Conservation (phyloP, 2,329 filamentous ascomycete genomes). For the Chalaropsis thielavioides region DNA sequence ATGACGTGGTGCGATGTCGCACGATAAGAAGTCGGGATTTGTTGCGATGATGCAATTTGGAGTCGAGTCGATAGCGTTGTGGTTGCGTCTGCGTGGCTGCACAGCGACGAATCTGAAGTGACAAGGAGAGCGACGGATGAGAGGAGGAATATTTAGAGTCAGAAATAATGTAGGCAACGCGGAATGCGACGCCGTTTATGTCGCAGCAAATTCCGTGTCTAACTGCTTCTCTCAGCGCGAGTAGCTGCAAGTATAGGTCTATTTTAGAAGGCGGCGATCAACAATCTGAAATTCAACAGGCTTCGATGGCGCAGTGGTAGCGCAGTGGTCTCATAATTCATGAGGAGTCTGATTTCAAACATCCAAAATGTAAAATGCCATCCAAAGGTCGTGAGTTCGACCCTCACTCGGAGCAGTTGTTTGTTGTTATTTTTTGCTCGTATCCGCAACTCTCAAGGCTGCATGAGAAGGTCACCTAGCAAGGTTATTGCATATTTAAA, state of each 20-base stretch:
- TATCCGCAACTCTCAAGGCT: not conserved
- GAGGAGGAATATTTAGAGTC: not conserved
- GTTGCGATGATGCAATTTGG: not conserved
- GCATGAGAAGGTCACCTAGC: not conserved
- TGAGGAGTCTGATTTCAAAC: conserved; percentile 18
- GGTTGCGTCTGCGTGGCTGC: too few species aligned
- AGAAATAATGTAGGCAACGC: not conserved
- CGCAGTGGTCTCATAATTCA: conserved; percentile 19
- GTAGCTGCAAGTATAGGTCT: not conserved
- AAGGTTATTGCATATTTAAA: too few species aligned
- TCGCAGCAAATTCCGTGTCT: not conserved
- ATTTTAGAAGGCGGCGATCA: not conserved
- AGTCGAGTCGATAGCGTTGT: not conserved
- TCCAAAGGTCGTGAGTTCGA: conserved; percentile 20
- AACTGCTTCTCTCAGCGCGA: not conserved
- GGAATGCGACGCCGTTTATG: not conserved
- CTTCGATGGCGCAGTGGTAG: conserved; percentile 18
- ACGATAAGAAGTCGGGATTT: not conserved
- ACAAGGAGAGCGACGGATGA: not conserved
- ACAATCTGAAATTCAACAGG: conserved; percentile 15
- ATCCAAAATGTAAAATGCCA: conserved; percentile 15
- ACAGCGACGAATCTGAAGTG: too few species aligned
- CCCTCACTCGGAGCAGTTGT: conserved; percentile 18
- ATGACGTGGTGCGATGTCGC: not conserved
- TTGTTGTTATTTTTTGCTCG: not conserved